These are phyloP conservation scores for Aspergillus quadricinctus DNA, from an alignment of 2,329 filamentous ascomycete species.

Conservation along the genomic window DNA sequence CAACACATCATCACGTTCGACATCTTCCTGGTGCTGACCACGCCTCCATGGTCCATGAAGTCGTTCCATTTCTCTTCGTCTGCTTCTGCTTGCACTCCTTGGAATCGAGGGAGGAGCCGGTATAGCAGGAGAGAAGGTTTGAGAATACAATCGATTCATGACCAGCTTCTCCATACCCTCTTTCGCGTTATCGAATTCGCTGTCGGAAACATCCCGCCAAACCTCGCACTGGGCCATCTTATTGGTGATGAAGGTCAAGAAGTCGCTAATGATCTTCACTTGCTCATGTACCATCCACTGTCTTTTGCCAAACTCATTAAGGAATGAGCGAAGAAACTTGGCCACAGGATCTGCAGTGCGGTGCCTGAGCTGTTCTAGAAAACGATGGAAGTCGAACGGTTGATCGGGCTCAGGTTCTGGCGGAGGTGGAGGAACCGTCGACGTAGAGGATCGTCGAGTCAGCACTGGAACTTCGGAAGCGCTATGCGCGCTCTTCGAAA, in stretches of 20 bases:
- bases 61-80: slow-evolving; percentile 63
- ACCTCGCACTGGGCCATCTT: slow-evolving; percentile 98
- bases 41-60: slow-evolving; percentile 74
- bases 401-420: slow-evolving; percentile 78
- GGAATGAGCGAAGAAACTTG: slow-evolving; percentile 88
- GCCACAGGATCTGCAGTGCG: slow-evolving; percentile 97
- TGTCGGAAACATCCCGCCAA: slow-evolving; percentile 91
- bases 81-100: slow-evolving; percentile 56
- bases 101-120: slow-evolving; percentile 69
- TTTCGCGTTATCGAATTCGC: slow-evolving; percentile 95
- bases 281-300: slow-evolving; percentile 99
- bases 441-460: slow-evolving; percentile 32
- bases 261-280: slow-evolving; percentile 97
- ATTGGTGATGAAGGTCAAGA: slow-evolving; percentile 91
- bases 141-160: slow-evolving; percentile 93
- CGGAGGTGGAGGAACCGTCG: slow-evolving; percentile 52
- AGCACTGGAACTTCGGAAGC: slow-evolving; percentile 21
- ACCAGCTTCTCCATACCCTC: slow-evolving; percentile 99
- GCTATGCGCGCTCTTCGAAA: slow-evolving; percentile 23
- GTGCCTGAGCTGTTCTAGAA: slow-evolving; percentile 91
- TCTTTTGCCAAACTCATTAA: slow-evolving; percentile 91
- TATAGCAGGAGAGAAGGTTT: slow-evolving; percentile 95
- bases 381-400: slow-evolving; percentile 95
- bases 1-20: slow-evolving; percentile 92
- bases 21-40: slow-evolving; percentile 96